These are phyloP conservation scores for Coniferiporia weirii DNA, from an alignment of 1,284 basidiomycete genomes.

Conservation along the genomic window DNA sequence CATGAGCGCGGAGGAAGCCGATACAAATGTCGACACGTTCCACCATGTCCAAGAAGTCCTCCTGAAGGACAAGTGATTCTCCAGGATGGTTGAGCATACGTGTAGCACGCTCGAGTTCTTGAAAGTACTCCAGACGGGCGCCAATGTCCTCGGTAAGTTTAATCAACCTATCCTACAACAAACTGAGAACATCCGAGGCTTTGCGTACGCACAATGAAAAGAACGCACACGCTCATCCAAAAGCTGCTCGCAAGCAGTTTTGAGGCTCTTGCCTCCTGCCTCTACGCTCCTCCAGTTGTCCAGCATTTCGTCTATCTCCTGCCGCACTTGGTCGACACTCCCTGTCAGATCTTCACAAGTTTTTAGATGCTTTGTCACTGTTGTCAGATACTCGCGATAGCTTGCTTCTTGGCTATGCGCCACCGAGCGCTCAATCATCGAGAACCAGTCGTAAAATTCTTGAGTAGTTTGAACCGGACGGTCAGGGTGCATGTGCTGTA, in stretches of 20 bases:
- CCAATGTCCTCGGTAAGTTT: constrained; percentile 76
- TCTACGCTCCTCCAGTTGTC: constrained; percentile 82
- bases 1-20: constrained; percentile 80
- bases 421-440: constrained; percentile 79
- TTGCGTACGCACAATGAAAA: not conserved
- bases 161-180: constrained; percentile 61
- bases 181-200: not conserved
- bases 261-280: constrained; percentile 79
- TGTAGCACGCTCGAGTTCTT: constrained; percentile 85
- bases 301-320: constrained; percentile 75
- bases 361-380: constrained; percentile 66
- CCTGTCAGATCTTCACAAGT: constrained; percentile 70
- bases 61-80: constrained; percentile 81
- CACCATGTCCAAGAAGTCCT: constrained; percentile 91
- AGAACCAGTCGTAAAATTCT: constrained; percentile 94
- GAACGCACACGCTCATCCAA: constrained; percentile 75
- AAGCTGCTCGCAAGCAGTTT: constrained; percentile 85
- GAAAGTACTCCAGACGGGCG: constrained; percentile 81
- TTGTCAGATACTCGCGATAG: constrained; percentile 77
- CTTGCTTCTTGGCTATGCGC: constrained; percentile 88
- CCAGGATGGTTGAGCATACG: constrained; percentile 90
- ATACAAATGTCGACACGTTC: constrained; percentile 90
- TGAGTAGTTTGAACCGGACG: constrained; percentile 81
- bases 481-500: constrained; percentile 57
- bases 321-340: constrained; percentile 66